Conservation (phyloP, 306 rosid genomes). For the Trifolium pratense region DNA sequence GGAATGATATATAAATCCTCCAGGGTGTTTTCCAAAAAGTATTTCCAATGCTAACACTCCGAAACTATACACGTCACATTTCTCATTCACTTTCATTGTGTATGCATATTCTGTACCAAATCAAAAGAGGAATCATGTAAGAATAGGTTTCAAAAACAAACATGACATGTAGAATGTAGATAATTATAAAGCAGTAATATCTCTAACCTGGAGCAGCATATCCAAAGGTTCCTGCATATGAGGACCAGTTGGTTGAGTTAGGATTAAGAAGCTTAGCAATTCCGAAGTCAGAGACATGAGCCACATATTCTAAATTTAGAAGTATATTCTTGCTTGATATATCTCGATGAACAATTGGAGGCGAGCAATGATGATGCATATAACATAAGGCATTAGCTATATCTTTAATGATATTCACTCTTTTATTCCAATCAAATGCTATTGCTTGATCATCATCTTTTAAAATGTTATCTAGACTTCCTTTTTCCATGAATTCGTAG, state of each 20-base stretch:
- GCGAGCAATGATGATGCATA: slow-evolving; percentile 39
- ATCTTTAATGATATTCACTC: slow-evolving; percentile 22
- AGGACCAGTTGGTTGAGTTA: slow-evolving; percentile 31
- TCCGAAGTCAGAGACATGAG: slow-evolving; percentile 37
- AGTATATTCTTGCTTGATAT: slow-evolving; percentile 37
- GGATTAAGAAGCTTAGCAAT: slow-evolving; percentile 22
- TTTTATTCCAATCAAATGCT: slow-evolving; percentile 30
- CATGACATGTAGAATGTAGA: too few relatives aligned
- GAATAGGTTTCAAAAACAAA: neutral
- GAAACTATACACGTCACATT: slow-evolving; percentile 37
- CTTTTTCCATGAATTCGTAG: slow-evolving; percentile 28
- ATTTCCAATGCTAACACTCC: slow-evolving; percentile 38
- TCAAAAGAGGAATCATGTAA: neutral
- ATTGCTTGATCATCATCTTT: slow-evolving; percentile 4
- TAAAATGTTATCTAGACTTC: slow-evolving; percentile 25
- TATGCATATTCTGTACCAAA: slow-evolving; percentile 20
- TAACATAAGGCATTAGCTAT: slow-evolving; percentile 39
- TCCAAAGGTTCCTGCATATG: slow-evolving; percentile 37
- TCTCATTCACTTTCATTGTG: slow-evolving; percentile 24
- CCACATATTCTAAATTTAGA: slow-evolving; percentile 31
- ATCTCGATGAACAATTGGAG: slow-evolving; percentile 34
- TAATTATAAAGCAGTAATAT: too few relatives aligned
- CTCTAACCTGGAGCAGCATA: slow-evolving; percentile 43
- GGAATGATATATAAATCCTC: neutral
- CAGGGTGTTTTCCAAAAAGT: slow-evolving; percentile 25